Evolutionary conservation across 768 basidiomycete genomes (phyloP).

Genomic region (Phanerochaete sordida): DNA sequence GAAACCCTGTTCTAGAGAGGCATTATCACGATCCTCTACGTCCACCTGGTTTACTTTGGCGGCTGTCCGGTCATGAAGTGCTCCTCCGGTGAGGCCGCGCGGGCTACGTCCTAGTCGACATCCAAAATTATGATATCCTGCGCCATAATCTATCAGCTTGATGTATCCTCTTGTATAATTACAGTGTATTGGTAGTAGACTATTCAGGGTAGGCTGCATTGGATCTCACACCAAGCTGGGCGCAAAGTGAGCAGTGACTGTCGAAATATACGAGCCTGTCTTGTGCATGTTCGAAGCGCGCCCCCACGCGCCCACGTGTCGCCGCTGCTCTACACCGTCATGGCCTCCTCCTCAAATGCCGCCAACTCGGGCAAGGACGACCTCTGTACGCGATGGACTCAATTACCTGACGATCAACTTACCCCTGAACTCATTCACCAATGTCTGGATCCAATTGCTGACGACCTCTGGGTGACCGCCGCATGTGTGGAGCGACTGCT

Average conservation of each 20-base stretch:
- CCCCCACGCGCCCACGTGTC: constrained; percentile 3
- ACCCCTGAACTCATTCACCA: constrained; percentile 45
- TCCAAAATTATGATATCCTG: neutral
- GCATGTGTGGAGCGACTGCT: constrained; percentile 68
- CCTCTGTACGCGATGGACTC: constrained; percentile 44
- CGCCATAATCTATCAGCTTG: neutral
- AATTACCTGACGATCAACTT: constrained; percentile 54
- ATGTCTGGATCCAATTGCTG: constrained; percentile 46
- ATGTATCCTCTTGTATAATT: constrained; percentile 1
- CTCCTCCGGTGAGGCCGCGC: constrained; percentile 29
- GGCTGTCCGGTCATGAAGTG: constrained; percentile 39
- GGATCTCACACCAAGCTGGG: neutral
- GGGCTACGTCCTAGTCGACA: neutral
- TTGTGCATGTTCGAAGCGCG: neutral
- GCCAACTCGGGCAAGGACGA: constrained; percentile 30
- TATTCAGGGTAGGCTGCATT: neutral
- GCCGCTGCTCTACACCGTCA: neutral
- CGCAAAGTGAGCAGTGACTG: too few species aligned
- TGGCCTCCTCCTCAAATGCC: constrained; percentile 18
- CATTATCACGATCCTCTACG: too few species aligned
- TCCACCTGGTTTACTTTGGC: neutral
- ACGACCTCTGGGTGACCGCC: constrained; percentile 78
- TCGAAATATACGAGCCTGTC: too few species aligned
- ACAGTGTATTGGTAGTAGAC: neutral
- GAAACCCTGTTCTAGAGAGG: constrained; percentile 70